Percentiles rank a stretch among this genome's conserved stretches.
Evolutionary conservation across 2,329 filamentous ascomycete species (phyloP).

Genomic region (Epichloe coenophiala): DNA sequence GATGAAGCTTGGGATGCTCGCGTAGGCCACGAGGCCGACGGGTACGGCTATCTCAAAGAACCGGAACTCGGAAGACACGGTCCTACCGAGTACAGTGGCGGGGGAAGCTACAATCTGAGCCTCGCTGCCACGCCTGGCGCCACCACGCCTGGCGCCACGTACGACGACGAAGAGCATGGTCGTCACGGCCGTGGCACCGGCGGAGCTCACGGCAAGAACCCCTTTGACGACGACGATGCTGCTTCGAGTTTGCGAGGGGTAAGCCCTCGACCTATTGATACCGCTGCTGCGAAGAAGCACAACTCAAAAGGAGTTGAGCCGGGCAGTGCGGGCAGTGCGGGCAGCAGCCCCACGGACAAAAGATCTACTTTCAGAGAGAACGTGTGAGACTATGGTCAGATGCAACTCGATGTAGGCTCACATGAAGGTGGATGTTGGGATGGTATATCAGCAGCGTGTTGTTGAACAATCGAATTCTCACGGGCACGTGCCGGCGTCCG

Average conservation of each 20-base stretch:
- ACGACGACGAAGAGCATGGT: constrained; percentile 17
- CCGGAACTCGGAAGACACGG: constrained; percentile 48
- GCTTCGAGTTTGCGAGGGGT: constrained; percentile 53
- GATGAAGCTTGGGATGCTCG: constrained; percentile 79
- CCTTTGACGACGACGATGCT: constrained; percentile 53
- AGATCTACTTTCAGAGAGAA: constrained; percentile 59
- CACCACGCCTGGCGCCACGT: constrained; percentile 18
- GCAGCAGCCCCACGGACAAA: constrained; percentile 51
- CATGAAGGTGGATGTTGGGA: not conserved
- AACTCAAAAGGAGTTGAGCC: constrained; percentile 17
- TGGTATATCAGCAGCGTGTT: not conserved
- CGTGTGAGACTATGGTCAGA: constrained; percentile 28
- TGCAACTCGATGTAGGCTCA: not conserved
- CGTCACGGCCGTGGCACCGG: constrained; percentile 22
- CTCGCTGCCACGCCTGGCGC: constrained; percentile 24
- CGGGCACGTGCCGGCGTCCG: too few species aligned
- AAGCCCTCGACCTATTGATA: constrained; percentile 60
- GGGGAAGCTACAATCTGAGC: constrained; percentile 36
- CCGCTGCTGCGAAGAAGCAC: constrained; percentile 18
- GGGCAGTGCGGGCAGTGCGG: constrained; percentile 4
- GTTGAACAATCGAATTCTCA: not conserved
- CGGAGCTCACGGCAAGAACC: constrained; percentile 31
- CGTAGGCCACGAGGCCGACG: constrained; percentile 60
- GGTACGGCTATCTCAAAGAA: constrained; percentile 62
- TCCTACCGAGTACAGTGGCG: constrained; percentile 21